Evolutionary conservation across 1,139 yeast genomes (phyloP), one percentile per base, ranked within the genome.

Genomic region (Candida tropicalis): DNA sequence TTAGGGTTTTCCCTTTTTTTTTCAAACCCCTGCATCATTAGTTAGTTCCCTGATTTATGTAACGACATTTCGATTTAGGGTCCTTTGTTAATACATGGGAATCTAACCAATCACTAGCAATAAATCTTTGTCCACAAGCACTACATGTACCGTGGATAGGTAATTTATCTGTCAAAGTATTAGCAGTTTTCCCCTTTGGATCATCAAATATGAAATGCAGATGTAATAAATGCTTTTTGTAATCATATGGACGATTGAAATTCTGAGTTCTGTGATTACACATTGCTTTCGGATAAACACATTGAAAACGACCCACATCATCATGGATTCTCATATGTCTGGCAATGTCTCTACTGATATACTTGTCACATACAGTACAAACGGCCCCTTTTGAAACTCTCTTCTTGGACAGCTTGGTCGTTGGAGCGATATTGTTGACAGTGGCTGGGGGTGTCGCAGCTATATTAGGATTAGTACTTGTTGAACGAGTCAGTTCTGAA

Each of bases 171-270:
- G 76, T 71, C 44, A 73, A 62, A 20, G 72, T 73, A 39, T 68
- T 67, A 2, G 74, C 73, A 3, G 69, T 54, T 46, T 68, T 70
- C 10, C 75, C 77, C 45, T 61, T 59, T 15, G 76, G 73, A 48
- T 73, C 74, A 49, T 73, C 77, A 45, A 73, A 73, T 42, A 56
- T 59, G 54, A 73, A 73, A 50, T 73, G 79, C 50, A 66, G 63
- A 48, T 73, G 77, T 32, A 73, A 60, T 40, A 73, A 57, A 50
- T 73, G 79, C 44, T 73, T 73, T 48, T 73, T 73, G 60, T 70
- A 73, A 54, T 73, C 79, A 51, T 73, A 73, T 2, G 79, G 79
- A 35, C 79, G 60, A 52, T 73, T 73, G 49, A 73, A 73, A 46
- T 73, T 63, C 38, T 73, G 70, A 0, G 77, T 71, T 49, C 70